Base-by-base conservation (phyloP, 352 stramenopile genomes). In the Peronosclerospora sorghi region DNA sequence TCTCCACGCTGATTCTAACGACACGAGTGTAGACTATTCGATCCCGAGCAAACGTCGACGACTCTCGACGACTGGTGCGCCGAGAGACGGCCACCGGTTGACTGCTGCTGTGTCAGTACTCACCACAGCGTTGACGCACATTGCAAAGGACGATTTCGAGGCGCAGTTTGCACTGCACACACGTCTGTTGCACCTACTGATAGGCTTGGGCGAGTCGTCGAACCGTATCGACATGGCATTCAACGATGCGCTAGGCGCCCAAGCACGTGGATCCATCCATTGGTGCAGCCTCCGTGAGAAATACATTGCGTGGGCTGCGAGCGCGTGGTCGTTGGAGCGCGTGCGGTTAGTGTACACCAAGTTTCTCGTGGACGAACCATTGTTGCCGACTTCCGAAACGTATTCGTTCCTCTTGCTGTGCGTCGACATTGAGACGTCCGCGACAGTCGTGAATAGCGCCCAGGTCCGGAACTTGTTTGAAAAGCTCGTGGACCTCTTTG, bases 401-500 rank as follows among this genome's bases (percentile, higher is more conserved):
- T 68, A 72, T 29, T 56, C 62, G 23, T 88, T 89, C 51, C 48
- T 93, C 36, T 41, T 72, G 41, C 53, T 70, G 30, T 89, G 73
- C 45, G 61, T 93, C 37, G 63, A 82, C 40, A 61, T 85, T 17
- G 77, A 93, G 59, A 76, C 62, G n/a, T 64, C 77, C 10, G 41
- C 56, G 0, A 38, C 46, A 4, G 52, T 59, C 20, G 54, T 77
- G 14, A 45, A 59, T 10, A 51, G 74, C 9, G 29, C 58, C 9
- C 60, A 68, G 12, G 69, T 87, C 47, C 74, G 72, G 30, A 49
- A 56, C 41, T 51, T 93, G 34, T 90, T 86, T 47, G 80, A 93
- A 55, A 86, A 86, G 60, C 48, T 90, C 36, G 59, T 93, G 21
- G 80, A 90, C 37, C 53, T 93, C 2, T 93, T 84, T 26, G 73